Base-by-base conservation (phyloP, 192 early-diverging fungal species). In the Coemansia sp. region DNA sequence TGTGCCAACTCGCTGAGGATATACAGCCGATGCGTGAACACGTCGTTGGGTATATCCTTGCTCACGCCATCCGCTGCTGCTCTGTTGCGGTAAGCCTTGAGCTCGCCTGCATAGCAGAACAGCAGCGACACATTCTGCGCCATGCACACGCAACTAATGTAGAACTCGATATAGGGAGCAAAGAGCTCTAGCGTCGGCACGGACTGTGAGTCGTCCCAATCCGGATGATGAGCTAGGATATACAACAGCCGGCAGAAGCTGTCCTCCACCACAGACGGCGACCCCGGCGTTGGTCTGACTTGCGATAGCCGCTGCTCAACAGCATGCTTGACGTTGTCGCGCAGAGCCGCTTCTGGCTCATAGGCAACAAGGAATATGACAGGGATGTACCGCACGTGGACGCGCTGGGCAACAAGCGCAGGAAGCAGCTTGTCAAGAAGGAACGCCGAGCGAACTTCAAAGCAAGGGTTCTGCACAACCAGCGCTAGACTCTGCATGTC, bases 111-210 rank as follows among this genome's bases (percentile, higher is more conserved):
- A 40, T 86, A 65, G 56, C 90, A 78, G 59, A 84, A 96, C 19
- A 98, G 56, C 41, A 88, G 85, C 0, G 92, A 93, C 0, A 89
- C 80, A 63, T 94, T 98, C 17, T 93, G 87, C 11, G 84, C 61
- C 10, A 78, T 86, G 19, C 82, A 90, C 56, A 94, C 84, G 14
- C 83, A 81, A 27, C 84, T 82, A 18, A 95, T 60, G 59, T 83
- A 95, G 56, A 94, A 94, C 37, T 93, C 87, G 32, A 98, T 81
- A 58, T 95, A 97, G 36, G 76, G 73, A 23, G 81, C 57, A 56
- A 88, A 85, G 31, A 84, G 37, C 10, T 62, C 54, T 29, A 68
- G 56, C 41, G 59, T 72, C 2, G 53, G 49, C 21, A 51, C 51
- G 2, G 53, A 54, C 33, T 60, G 54, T n/a, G 54, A 19, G 43